A percentile compares a stretch with the other conserved stretches of the same genome.
Evolutionary conservation across 1,284 basidiomycete species (phyloP).

Genomic region (Tilletiopsis washingtonensis): DNA sequence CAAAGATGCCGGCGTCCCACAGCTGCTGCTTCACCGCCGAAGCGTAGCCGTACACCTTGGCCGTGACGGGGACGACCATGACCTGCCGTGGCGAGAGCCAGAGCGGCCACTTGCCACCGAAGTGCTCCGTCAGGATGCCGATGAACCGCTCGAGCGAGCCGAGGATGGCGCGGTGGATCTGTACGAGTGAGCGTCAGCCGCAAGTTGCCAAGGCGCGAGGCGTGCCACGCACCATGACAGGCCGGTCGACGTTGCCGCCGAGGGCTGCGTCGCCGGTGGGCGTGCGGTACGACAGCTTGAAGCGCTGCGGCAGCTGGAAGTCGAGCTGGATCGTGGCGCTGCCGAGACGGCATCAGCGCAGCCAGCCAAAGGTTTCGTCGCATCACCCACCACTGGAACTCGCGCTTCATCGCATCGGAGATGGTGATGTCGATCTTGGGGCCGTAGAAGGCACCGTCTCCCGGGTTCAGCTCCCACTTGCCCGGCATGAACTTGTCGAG

Average conservation of each 20-base stretch:
- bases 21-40: slow-evolving; percentile 66
- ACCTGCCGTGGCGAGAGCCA: slow-evolving; percentile 95
- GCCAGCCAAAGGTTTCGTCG: not conserved
- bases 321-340: slow-evolving; percentile 92
- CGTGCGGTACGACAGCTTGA: slow-evolving; percentile 83
- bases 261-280: slow-evolving; percentile 48
- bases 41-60: slow-evolving; percentile 78
- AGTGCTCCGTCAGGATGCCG: slow-evolving; percentile 94
- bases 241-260: slow-evolving; percentile 56
- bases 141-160: slow-evolving; percentile 93
- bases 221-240: slow-evolving; percentile 62
- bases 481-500: slow-evolving; percentile 82
- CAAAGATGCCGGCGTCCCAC: slow-evolving; percentile 63
- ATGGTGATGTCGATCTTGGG: slow-evolving; percentile 92
- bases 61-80: slow-evolving; percentile 83
- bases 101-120: slow-evolving; percentile 98
- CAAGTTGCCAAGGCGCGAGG: too few relatives aligned
- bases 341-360: not conserved
- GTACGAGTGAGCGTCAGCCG: too few relatives aligned
- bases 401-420: slow-evolving; percentile 82
- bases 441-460: slow-evolving; percentile 72
- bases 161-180: slow-evolving; percentile 89
- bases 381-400: slow-evolving; percentile 62
- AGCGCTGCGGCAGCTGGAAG: slow-evolving; percentile 97
- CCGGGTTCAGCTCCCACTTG: slow-evolving; percentile 88